Percentiles rank a stretch among this genome's conserved stretches.
phyloP scores from a whole-genome alignment of 2,329 filamentous ascomycete genomes.

The Thermomyces lanuginosus region DNA sequence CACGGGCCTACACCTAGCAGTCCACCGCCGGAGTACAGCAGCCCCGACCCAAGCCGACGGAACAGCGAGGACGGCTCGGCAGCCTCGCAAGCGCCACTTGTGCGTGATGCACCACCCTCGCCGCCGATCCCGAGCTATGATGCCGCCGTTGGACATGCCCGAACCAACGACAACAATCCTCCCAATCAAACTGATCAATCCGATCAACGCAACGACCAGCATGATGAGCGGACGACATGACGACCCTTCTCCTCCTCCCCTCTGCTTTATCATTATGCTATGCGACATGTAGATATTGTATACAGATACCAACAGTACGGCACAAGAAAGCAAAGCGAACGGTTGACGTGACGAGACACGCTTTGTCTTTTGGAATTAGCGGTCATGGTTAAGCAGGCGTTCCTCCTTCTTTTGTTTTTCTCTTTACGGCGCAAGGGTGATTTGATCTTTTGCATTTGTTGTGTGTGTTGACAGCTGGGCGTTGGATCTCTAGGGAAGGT shows the following conservation, averaged over 20 bases:
- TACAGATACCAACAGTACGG: constrained; percentile 1
- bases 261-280: not conserved
- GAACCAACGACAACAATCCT: constrained; percentile 4
- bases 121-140: constrained; percentile 73
- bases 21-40: constrained; percentile 36
- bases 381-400: constrained; percentile 8
- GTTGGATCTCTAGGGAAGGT: too few species aligned
- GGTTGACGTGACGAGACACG: not conserved
- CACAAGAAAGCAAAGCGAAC: not conserved
- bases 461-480: too few species aligned
- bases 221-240: not conserved
- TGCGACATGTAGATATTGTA: not conserved
- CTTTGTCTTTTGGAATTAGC: constrained; percentile 12
- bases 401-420: constrained; percentile 5
- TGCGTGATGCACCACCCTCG: constrained; percentile 24
- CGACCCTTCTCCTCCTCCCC: constrained; percentile 1
- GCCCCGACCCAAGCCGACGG: constrained; percentile 37
- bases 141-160: constrained; percentile 48
- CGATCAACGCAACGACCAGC: constrained; percentile 3
- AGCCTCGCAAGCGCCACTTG: constrained; percentile 22
- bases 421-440: too few species aligned
- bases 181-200: constrained; percentile 5
- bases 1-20: constrained; percentile 13
- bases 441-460: too few species aligned
- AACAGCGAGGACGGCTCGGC: constrained; percentile 43